Evolutionary conservation across 2,329 filamentous ascomycete species (phyloP), one percentile per base, ranked within the genome.

Genomic region (Ceratocystis harringtonii): DNA sequence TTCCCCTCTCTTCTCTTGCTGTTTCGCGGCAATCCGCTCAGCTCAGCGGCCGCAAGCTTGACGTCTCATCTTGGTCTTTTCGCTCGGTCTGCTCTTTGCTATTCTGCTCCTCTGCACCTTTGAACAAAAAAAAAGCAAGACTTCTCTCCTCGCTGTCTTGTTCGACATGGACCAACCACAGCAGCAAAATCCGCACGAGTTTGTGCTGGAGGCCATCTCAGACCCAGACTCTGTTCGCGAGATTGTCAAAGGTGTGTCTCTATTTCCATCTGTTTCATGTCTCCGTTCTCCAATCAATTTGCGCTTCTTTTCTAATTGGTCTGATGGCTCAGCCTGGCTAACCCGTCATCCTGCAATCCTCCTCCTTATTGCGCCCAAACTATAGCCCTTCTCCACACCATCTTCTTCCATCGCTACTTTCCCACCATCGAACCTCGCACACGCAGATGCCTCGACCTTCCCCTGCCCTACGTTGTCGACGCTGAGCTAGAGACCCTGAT

Each of bases 381-480:
- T 12, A 45, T 71, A 95, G 92, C 89, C 69, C 89, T 96, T 74
- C 83, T 97, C 62, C 92, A 96, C 75, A 95, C 92, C 62, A 96
- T 97, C 75, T 99, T 97, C 84, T 97, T 97, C 82, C 92, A 96
- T 78, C 88, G 94, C 72, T 95, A 92, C 83, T 96, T 97, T 80
- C 90, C 90, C 66, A 86, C 90, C 67, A 83, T 96, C 70, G 80
- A 84, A 52, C 92, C 94, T 5, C 83, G 84, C 69, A 91, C 90
- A 69, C 87, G 90, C 77, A 92, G 96, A 73, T 85, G 96, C 69
- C 86, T 96, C 70, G 92, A 95, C 76, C 82, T 96, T 68, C 92
- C 90, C 43, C 84, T 97, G 32, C 92, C 94, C 63, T 89, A 89
- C 72, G 88, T 97, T 72, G 85, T 91, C 73, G 90, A 96, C 73